Evolutionary conservation across 116 monocot genomes (phyloP), one percentile per base, ranked within the genome.

Genomic region (Iris pallida): DNA sequence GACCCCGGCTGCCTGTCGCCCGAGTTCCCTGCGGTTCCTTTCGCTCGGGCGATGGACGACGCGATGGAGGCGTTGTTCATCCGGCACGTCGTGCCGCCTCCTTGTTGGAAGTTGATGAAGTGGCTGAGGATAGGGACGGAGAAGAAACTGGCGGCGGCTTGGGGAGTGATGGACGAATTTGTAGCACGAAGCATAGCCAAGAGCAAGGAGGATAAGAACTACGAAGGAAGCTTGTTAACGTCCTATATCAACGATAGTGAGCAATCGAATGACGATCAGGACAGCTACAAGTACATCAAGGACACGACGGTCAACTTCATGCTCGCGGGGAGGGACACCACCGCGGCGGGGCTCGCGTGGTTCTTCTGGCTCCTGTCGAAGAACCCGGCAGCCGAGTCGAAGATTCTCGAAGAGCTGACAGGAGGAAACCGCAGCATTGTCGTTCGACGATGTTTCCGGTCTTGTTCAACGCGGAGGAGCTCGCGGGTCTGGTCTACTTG

Each of bases 281-380:
- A 17, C 8, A 16, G 18, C 46, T 8, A 56, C 11, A 48, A 67
- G 17, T 74, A 49, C 58, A 66, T 76, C 14, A 52, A 47, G 45
- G 57, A 68, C 60, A 68, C 65, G 8, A 54, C 43, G 16, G 10
- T 62, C 9, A 55, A 52, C 57, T 8, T 70, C 6, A 30, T 71
- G 42, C 64, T 78, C 48, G 80, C 70, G 1, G 66, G 30, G 11
- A 66, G 12, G 20, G 63, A 13, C 55, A 75, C 65, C 1, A 55
- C 57, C 7, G 52, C 16, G 61, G 44, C 43, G 43, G 8, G 15
- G 15, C 68, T 55, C 68, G 43, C 83, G 0, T 88, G 88, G 84
- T 84, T 88, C 78, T 81, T 81, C 72, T 84, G 61, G 65, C 42
- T 81, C 17, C 56, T 88, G 20, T 61, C 75, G 19, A 68, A 71